Base-by-base conservation (phyloP, 768 basidiomycete genomes). In the Gymnopilus junonius region DNA sequence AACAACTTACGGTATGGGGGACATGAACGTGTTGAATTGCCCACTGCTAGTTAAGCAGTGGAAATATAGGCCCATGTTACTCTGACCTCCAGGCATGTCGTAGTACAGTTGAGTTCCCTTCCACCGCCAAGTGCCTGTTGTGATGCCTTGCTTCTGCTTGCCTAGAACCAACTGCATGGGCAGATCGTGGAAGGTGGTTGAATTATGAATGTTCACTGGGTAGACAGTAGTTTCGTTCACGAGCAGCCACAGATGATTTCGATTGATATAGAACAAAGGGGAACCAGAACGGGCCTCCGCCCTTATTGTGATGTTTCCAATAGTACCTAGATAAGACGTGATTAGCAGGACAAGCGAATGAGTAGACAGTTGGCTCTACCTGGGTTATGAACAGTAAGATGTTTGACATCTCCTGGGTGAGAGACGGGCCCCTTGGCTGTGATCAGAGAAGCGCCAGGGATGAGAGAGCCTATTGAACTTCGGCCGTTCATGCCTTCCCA, bases 201-300 rank as follows among this genome's bases (percentile, higher is more conserved):
- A 76, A 64, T 89, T 89, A 39, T 82, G 70, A 37, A 86, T 77
- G 64, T 83, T 85, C 45, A 88, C 83, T 55, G 81, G 80, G 59
- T 81, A 79, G 56, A 89, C 84, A 15, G 82, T 77, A 0, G 85
- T 80, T 56, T 84, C 83, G 70, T 90, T 89, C 58, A 79, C 77
- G 68, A 80, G 81, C 55, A 84, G 82, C 76, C 79, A 86, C 25
- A 89, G 77, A 53, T 83, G 81, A 50, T 80, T 74, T 61, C 79
- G 77, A 67, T 81, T 75, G 64, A 89, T 77, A 73, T 85, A 87
- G 73, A 87, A 89, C 17, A 85, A 68, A 8, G 84, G 78, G 14
- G 84, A 82, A 6, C 61, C 37, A 25, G 45, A 61, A 32, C 69
- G 65, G 58, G 71, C 65, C 57, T 76, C 70, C 21, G 74, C 70